Conservation (phyloP, 805 yeast genomes). For the Teunomyces tritomae region DNA sequence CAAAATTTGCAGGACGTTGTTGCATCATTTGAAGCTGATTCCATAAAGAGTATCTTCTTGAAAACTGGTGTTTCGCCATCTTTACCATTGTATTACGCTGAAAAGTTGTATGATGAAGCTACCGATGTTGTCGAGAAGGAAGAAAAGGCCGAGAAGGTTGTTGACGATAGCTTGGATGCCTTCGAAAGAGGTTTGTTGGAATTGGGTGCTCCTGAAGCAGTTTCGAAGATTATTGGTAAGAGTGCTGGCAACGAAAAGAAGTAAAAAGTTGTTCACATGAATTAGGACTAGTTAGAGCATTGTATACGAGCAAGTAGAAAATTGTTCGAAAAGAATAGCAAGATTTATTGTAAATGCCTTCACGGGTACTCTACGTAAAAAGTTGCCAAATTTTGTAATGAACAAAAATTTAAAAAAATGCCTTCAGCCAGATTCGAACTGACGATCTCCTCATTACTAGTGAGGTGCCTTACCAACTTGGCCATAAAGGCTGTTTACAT, state of each 20-base stretch:
- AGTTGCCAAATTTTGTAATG: too few species aligned
- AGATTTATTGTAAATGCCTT: too few species aligned
- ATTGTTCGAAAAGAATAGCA: neutral
- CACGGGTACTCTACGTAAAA: too few species aligned
- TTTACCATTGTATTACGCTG: slow-evolving; percentile 75
- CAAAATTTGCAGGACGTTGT: slow-evolving; percentile 61
- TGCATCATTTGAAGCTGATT: slow-evolving; percentile 41
- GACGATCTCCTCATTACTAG: slow-evolving; percentile 43
- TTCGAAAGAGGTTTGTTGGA: slow-evolving; percentile 82
- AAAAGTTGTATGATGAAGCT: slow-evolving; percentile 48
- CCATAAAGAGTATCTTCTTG: slow-evolving; percentile 57
- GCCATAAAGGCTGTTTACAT: slow-evolving; percentile 28
- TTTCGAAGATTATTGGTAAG: slow-evolving; percentile 58
- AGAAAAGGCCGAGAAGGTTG: slow-evolving; percentile 19
- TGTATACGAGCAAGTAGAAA: neutral
- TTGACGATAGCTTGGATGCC: slow-evolving; percentile 41
- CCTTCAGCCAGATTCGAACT: slow-evolving; percentile 37
- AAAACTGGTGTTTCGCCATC: slow-evolving; percentile 76
- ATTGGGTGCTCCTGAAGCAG: slow-evolving; percentile 73
- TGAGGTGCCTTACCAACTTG: slow-evolving; percentile 43
- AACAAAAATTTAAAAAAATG: slow-evolving; percentile 12
- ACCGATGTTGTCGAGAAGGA: slow-evolving; percentile 41
- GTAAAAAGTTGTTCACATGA: slow-evolving; percentile 20
- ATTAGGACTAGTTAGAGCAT: slow-evolving; percentile 4
- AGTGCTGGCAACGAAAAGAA: slow-evolving; percentile 23